phyloP scores from a whole-genome alignment of 768 basidiomycete species.

The Leccinellum albellum region DNA sequence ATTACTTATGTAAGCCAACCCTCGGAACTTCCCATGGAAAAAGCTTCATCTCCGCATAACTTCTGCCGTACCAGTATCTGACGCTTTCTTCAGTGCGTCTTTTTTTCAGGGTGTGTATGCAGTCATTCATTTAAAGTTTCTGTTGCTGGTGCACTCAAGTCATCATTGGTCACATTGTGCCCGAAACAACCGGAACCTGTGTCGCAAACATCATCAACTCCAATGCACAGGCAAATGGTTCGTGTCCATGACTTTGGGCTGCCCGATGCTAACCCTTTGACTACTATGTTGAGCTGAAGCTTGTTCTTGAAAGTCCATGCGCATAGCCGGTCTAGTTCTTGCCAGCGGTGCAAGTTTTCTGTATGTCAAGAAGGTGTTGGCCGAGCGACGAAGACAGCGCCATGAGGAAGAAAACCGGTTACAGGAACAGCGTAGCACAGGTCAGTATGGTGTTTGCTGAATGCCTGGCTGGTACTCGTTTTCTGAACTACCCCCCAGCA shows the following conservation, averaged over 20 bases:
- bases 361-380: constrained; percentile 29
- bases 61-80: constrained; percentile 5
- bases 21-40: neutral
- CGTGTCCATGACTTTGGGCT: neutral
- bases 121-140: neutral
- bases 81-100: neutral
- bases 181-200: neutral
- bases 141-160: neutral
- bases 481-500: constrained; percentile 13
- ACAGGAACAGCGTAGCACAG: constrained; percentile 6
- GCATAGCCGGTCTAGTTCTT: constrained; percentile 27
- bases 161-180: neutral
- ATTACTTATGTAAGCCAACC: neutral
- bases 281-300: neutral
- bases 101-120: constrained; percentile 14
- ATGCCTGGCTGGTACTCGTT: neutral
- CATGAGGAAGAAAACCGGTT: constrained; percentile 17
- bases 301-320: constrained; percentile 14
- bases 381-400: constrained; percentile 22
- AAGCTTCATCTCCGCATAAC: neutral
- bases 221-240: constrained; percentile 19
- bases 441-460: neutral
- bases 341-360: constrained; percentile 29
- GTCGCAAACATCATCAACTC: neutral
- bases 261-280: neutral